Conservation (phyloP, 495 filamentous ascomycete genomes). For the Chaetomium fimeti region DNA sequence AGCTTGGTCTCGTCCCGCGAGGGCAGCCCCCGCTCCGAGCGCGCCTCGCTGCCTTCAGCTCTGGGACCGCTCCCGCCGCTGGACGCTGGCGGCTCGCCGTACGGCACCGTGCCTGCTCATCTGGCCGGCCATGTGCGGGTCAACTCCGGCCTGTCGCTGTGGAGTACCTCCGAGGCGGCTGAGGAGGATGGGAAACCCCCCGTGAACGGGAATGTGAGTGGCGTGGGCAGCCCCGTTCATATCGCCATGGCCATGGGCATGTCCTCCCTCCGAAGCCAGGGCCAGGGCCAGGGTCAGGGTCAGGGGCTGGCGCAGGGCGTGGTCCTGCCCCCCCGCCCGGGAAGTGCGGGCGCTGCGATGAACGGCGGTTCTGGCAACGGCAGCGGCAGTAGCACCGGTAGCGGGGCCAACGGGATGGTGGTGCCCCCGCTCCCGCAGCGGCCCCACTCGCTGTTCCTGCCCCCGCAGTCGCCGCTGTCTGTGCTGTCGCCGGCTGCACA, state of each 20-base stretch:
- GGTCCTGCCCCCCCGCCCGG: conserved; percentile 1
- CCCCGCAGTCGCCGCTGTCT: conserved; percentile 11
- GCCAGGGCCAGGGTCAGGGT: not conserved
- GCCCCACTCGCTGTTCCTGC: conserved; percentile 22
- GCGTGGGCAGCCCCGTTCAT: conserved; percentile 2
- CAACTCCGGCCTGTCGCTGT: conserved; percentile 15
- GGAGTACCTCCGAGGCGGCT: conserved; percentile 30
- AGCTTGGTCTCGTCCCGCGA: conserved; percentile 62
- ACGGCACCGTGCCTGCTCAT: conserved; percentile 7
- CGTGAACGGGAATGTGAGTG: not conserved
- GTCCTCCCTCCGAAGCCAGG: not conserved
- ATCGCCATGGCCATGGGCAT: not conserved
- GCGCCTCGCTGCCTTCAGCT: conserved; percentile 21
- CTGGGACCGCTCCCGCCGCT: not conserved
- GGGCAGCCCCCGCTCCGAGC: conserved; percentile 54
- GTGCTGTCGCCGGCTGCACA: not conserved
- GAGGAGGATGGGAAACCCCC: not conserved
- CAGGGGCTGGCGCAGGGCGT: not conserved
- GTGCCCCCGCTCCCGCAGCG: conserved; percentile 14
- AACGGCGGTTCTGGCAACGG: not conserved
- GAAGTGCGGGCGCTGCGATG: conserved; percentile 7
- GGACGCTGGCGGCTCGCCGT: not conserved
- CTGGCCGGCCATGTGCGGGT: conserved; percentile 20
- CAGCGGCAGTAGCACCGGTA: too few relatives aligned
- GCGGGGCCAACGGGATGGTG: not conserved